A percentile compares a stretch with the other conserved stretches of the same genome.
Evolutionary conservation across 805 yeast species (phyloP).

Genomic region (Candida saitoana): DNA sequence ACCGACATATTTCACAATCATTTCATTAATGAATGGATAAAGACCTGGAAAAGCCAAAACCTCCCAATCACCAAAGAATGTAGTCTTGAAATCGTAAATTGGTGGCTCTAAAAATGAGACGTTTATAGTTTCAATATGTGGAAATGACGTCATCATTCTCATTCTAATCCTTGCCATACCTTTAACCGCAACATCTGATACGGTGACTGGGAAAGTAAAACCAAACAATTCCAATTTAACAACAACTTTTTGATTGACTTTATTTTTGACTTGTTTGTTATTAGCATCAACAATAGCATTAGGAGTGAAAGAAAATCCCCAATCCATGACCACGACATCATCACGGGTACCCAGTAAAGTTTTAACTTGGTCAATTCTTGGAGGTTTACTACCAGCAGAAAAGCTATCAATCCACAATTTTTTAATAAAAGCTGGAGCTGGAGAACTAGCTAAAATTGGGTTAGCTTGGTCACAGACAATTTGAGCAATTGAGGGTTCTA

Average conservation of each 20-base stretch:
- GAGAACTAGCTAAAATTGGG: constrained; percentile 72
- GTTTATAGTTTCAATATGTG: constrained; percentile 89
- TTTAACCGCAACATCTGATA: constrained; percentile 74
- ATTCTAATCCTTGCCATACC: constrained; percentile 75
- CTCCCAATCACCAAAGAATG: constrained; percentile 84
- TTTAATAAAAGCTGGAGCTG: constrained; percentile 79
- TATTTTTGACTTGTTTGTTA: constrained; percentile 76
- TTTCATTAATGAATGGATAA: constrained; percentile 72
- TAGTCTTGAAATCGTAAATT: constrained; percentile 76
- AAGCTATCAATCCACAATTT: constrained; percentile 81
- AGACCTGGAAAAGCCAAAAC: constrained; percentile 84
- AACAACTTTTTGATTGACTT: constrained; percentile 75
- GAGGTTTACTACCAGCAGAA: constrained; percentile 94
- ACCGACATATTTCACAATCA: constrained; percentile 83
- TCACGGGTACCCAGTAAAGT: constrained; percentile 86
- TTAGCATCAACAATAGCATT: constrained; percentile 81
- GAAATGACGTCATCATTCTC: constrained; percentile 86
- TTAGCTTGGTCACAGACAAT: constrained; percentile 83
- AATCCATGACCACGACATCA: constrained; percentile 96
- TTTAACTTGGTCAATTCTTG: constrained; percentile 85
- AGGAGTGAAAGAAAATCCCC: constrained; percentile 93
- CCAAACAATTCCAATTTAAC: constrained; percentile 84
- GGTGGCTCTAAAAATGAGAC: constrained; percentile 85
- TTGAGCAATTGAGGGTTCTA: constrained; percentile 86
- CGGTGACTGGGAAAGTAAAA: constrained; percentile 69